These are phyloP conservation scores for Sclerotinia trifoliorum DNA, from an alignment of 2,329 filamentous ascomycete genomes.

Conservation along the genomic window DNA sequence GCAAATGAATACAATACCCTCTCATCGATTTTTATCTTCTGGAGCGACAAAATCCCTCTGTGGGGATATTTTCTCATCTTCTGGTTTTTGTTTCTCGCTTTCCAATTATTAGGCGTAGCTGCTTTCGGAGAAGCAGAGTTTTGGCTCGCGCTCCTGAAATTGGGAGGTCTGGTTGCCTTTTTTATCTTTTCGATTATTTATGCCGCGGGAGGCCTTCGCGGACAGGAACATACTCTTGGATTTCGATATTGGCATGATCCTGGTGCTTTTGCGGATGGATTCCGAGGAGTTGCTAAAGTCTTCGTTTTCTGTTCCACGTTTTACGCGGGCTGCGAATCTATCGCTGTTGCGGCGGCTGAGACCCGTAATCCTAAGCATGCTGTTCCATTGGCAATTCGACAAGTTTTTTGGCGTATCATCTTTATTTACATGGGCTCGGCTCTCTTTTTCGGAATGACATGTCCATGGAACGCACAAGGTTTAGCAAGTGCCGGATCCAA, in stretches of 20 bases:
- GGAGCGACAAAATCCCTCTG: slow-evolving; percentile 58
- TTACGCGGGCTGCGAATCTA: slow-evolving; percentile 65
- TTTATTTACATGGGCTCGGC: slow-evolving; percentile 79
- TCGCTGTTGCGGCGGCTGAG: slow-evolving; percentile 56
- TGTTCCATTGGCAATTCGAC: slow-evolving; percentile 68
- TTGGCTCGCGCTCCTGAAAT: slow-evolving; percentile 72
- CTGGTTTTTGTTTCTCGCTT: slow-evolving; percentile 66
- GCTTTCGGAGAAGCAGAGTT: slow-evolving; percentile 79
- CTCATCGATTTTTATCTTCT: slow-evolving; percentile 64
- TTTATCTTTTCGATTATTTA: slow-evolving; percentile 74
- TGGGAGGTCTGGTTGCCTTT: slow-evolving; percentile 67
- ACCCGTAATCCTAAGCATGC: slow-evolving; percentile 49
- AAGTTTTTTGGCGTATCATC: slow-evolving; percentile 90
- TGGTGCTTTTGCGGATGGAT: slow-evolving; percentile 68
- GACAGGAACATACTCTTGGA: slow-evolving; percentile 56
- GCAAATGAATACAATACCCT: slow-evolving; percentile 72
- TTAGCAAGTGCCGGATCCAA: slow-evolving; percentile 61
- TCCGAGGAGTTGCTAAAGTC: slow-evolving; percentile 63
- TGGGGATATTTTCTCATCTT: slow-evolving; percentile 74
- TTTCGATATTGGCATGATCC: slow-evolving; percentile 72
- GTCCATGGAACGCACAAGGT: slow-evolving; percentile 64
- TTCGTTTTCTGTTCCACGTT: slow-evolving; percentile 70
- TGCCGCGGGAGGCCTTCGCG: slow-evolving; percentile 63
- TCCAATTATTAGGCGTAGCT: slow-evolving; percentile 70
- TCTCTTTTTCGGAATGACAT: slow-evolving; percentile 73